phyloP scores from a whole-genome alignment of 2,329 filamentous ascomycete species.

The Microdochium bolleyi region DNA sequence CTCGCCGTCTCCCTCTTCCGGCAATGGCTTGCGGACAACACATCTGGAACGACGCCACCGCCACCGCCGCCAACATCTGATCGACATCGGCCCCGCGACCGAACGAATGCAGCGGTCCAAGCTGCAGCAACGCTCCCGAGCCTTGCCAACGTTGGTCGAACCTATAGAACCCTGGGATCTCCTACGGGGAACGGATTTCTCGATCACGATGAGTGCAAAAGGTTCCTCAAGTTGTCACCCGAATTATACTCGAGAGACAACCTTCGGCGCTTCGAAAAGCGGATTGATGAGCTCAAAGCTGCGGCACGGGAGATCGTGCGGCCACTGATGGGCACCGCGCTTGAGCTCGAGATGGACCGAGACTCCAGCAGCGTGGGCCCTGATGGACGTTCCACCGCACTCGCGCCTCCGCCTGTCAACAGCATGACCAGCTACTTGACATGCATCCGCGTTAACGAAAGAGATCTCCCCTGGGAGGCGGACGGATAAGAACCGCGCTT shows the following conservation, averaged over 20 bases:
- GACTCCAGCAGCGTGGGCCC: conserved; percentile 28
- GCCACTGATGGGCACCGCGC: conserved; percentile 76
- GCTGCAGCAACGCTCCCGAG: conserved; percentile 31
- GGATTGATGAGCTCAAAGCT: conserved; percentile 81
- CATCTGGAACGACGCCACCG: conserved; percentile 52
- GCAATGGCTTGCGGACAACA: conserved; percentile 90
- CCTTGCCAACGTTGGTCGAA: conserved; percentile 56
- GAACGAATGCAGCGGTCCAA: conserved; percentile 19
- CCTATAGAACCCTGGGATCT: conserved; percentile 71
- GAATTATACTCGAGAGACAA: conserved; percentile 85
- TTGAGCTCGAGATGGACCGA: conserved; percentile 66
- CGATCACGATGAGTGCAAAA: conserved; percentile 79
- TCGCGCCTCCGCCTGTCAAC: conserved; percentile 4
- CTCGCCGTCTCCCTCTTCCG: conserved; percentile 79
- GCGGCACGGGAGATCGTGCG: conserved; percentile 76
- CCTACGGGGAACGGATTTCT: conserved; percentile 58
- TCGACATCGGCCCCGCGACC: conserved; percentile 2
- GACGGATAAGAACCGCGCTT: conserved; percentile 10
- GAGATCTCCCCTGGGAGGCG: conserved; percentile 21
- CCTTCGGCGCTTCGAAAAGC: conserved; percentile 73
- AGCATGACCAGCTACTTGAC: conserved; percentile 20
- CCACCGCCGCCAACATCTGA: conserved; percentile 8
- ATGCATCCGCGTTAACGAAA: conserved; percentile 20
- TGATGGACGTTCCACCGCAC: conserved; percentile 22
- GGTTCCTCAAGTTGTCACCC: conserved; percentile 75